Base-by-base conservation (phyloP, 2,329 filamentous ascomycete species). In the Cryphonectria nitschkei region DNA sequence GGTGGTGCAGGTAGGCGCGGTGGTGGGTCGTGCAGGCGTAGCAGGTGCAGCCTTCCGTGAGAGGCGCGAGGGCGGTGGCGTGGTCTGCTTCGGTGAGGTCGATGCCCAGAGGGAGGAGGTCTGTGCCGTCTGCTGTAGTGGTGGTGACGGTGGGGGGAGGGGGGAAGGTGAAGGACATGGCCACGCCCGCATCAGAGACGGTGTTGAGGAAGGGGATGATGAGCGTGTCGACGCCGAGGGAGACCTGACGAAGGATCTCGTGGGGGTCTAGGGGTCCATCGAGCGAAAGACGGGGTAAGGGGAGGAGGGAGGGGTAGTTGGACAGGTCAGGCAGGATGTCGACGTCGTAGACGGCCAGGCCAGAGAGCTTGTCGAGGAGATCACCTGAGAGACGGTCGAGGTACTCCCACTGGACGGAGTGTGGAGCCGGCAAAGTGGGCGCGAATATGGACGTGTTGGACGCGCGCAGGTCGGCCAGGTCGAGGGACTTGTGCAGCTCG, bases 21-120 rank as follows among this genome's bases (percentile, higher is more conserved):
- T 97, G 94, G 80, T 98, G 95, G 26, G 87, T 88, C 1, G 85
- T 88, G 84, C 96, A 99, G 32, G 94, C 85, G 79, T 97, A 95
- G 84, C 96, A 99, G 66, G 81, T 76, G 80, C 96, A 99, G 22
- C 81, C 85, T 7, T 85, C 76, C 0, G 81, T 78, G 2, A 98
- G 82, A 0, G 95, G 90, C 0, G 80, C 80, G 0, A 93, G 78
- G 54, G 92, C 89, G 5, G 85, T 84, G 3, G 88, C 85, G 80
- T 96, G 87, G 1, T 81, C 78, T 0, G 85, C 73, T 2, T 86
- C 84, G 91, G 94, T 97, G 84, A 98, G 90, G 80, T 98, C 90
- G 34, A 91, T 83, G 5, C 93, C 96, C 0, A 98, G 83, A 0
- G 92, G 86, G 0, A 77, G 75, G 14, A 77, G 74, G 50, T 61